Conservation (phyloP, 2,329 filamentous ascomycete genomes). For the Fusarium camptoceras region DNA sequence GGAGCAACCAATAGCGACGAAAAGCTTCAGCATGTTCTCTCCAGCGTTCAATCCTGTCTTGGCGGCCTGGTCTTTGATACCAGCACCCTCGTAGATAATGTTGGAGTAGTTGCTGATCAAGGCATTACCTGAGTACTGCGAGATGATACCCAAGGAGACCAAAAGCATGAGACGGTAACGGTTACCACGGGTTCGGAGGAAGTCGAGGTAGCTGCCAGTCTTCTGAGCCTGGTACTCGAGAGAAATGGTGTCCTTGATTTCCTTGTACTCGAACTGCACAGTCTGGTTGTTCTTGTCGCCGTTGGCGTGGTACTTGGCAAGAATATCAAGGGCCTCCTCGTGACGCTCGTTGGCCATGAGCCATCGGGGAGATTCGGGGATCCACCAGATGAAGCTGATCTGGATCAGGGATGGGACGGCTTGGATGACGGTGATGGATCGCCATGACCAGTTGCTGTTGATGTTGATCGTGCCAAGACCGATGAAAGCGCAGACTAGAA, state of each 20-base stretch:
- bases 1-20: constrained; percentile 16
- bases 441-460: constrained; percentile 73
- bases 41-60: constrained; percentile 51
- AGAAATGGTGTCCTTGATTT: constrained; percentile 72
- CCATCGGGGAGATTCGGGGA: constrained; percentile 75
- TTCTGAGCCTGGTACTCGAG: constrained; percentile 54
- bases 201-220: constrained; percentile 68
- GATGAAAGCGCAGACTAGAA: constrained; percentile 66
- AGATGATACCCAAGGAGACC: constrained; percentile 73
- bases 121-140: constrained; percentile 75
- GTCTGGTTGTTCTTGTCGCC: constrained; percentile 68
- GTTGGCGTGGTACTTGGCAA: constrained; percentile 73
- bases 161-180: constrained; percentile 72
- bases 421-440: constrained; percentile 74
- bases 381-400: constrained; percentile 72
- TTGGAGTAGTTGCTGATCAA: constrained; percentile 76
- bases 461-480: constrained; percentile 72
- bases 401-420: constrained; percentile 70
- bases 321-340: constrained; percentile 69
- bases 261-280: constrained; percentile 73
- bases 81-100: constrained; percentile 69
- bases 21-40: constrained; percentile 28
- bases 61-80: constrained; percentile 67
- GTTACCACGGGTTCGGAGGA: constrained; percentile 72
- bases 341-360: constrained; percentile 71